phyloP scores from a whole-genome alignment of 2,329 filamentous ascomycete genomes.

The Pestalotiopsis sp. region DNA sequence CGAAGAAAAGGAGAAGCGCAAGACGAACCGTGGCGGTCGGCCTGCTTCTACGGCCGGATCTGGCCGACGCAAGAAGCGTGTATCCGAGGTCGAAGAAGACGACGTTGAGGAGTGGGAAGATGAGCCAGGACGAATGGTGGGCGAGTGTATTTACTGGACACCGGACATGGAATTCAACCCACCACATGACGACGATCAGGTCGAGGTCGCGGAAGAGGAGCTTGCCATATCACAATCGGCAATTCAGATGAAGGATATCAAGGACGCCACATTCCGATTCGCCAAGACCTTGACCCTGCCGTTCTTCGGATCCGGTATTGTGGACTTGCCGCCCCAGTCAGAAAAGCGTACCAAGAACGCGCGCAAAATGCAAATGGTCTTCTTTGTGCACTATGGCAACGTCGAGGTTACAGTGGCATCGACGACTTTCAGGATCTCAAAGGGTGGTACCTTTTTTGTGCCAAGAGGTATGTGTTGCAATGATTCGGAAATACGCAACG shows the following conservation, averaged over 20 bases:
- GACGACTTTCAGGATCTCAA: conserved; percentile 78
- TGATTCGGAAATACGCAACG: conserved; percentile 9
- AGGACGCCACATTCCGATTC: conserved; percentile 77
- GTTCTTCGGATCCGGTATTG: conserved; percentile 88
- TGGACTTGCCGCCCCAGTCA: conserved; percentile 82
- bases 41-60: conserved; percentile 23
- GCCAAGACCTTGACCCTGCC: conserved; percentile 83
- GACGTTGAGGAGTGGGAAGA: conserved; percentile 72
- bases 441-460: conserved; percentile 91
- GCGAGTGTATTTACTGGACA: conserved; percentile 67
- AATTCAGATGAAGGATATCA: conserved; percentile 61
- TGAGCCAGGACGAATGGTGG: conserved; percentile 64
- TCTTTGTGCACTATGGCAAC: conserved; percentile 84
- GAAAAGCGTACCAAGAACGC: conserved; percentile 91
- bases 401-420: conserved; percentile 80
- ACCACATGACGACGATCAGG: conserved; percentile 56
- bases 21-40: conserved; percentile 25
- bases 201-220: conserved; percentile 56
- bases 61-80: conserved; percentile 15
- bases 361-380: conserved; percentile 95
- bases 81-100: conserved; percentile 47
- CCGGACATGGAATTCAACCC: conserved; percentile 55
- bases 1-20: conserved; percentile 41
- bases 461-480: conserved; percentile 74
- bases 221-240: conserved; percentile 59